These are phyloP conservation scores for Boletus sp. DNA, from an alignment of 768 basidiomycete species.

Conservation along the genomic window DNA sequence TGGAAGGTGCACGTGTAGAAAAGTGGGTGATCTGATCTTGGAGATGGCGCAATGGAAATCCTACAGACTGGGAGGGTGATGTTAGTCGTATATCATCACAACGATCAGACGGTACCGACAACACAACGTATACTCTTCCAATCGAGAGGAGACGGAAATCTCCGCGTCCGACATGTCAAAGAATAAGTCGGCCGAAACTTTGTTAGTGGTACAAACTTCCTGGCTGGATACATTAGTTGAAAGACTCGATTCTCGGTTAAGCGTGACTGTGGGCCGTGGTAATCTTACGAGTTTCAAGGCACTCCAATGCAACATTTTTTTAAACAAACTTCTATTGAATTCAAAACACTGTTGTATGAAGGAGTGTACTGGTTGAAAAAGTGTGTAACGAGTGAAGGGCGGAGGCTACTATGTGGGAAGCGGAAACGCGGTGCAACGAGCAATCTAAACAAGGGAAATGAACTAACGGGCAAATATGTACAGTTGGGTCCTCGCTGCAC, in stretches of 20 bases:
- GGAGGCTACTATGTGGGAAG: slow-evolving; percentile 20
- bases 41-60: neutral
- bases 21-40: neutral
- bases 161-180: neutral
- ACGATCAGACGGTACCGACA: slow-evolving; percentile 15
- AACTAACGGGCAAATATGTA: slow-evolving; percentile 23
- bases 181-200: slow-evolving; percentile 11
- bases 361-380: slow-evolving; percentile 29
- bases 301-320: neutral
- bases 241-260: neutral
- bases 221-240: neutral
- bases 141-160: neutral
- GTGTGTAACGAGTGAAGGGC: slow-evolving; percentile 25
- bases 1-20: neutral
- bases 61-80: neutral
- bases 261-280: too few species aligned
- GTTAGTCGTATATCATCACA: slow-evolving; percentile 2
- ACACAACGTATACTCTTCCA: neutral
- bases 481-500: slow-evolving; percentile 19
- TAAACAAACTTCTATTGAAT: slow-evolving; percentile 25
- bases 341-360: slow-evolving; percentile 18
- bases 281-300: neutral
- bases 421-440: slow-evolving; percentile 16
- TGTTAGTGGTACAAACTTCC: neutral
- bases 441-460: slow-evolving; percentile 20